Evolutionary conservation across 116 monocot species (phyloP), one percentile per base, ranked within the genome.

Genomic region (Iris pallida): DNA sequence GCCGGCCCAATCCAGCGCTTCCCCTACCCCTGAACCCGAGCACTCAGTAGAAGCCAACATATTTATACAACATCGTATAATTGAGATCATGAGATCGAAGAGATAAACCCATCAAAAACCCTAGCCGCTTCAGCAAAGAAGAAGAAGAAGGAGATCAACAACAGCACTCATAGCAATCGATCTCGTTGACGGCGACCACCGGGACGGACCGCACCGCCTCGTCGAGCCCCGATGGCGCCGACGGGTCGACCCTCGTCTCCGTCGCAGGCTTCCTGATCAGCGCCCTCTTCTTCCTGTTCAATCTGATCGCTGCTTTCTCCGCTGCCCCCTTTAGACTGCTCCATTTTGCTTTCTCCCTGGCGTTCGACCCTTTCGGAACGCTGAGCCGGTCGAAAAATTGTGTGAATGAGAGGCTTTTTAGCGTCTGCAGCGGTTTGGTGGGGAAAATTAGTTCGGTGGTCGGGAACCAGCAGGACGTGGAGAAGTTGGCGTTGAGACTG

Each of bases 361-460:
- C 79, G 16, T 40, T 20, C 10, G 70, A 85, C 62, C 89, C 89
- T 4, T 71, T 80, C 20, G 77, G 78, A 56, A 73, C 78, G n/a
- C 18, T 87, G 12, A 78, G 64, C n/a, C 64, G 46, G 0, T 44
- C 47, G 13, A 52, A 45, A 20, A 58, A 79, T 44, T 10, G 16
- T 0, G 12, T 76, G n/a, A 74, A 47, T 52, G 74, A 42, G 6
- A 77, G 67, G 59, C 7, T 81, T 42, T 74, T 68, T 5, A 54
- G 45, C 14, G 59, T 66, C 9, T 72, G 42, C 46, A 68, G 73
- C 42, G 12, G 66, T 40, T 9, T 81, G 0, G n/a, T 58, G 8
- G 75, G 71, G 6, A 72, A 13, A 6, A 12, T 65, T 19, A 43
- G 60, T 11, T 49, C 65, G 0, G 15, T 57, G 16, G 53, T 72